phyloP scores from a whole-genome alignment of 2,329 filamentous ascomycete species.

The Sporothrix brunneoviolacea region DNA sequence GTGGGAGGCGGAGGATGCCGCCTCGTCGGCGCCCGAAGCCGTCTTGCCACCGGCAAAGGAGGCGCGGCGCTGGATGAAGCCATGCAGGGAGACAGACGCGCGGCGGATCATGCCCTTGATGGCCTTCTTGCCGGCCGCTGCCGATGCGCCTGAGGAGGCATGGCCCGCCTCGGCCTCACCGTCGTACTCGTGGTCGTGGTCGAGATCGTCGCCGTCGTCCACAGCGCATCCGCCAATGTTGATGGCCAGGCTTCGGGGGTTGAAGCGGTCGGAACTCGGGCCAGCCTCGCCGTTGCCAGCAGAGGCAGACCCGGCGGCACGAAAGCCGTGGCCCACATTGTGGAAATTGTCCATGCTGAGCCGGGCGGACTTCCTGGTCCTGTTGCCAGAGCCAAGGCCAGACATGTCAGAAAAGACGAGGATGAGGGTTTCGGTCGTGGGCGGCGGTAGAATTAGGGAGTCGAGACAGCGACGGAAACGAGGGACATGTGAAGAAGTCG shows the following conservation, averaged over 20 bases:
- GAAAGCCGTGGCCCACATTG: background rate
- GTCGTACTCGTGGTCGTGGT: conserved; percentile 22
- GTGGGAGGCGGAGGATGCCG: conserved; percentile 10
- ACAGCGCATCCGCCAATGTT: conserved; percentile 12
- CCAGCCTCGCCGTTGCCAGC: conserved; percentile 5
- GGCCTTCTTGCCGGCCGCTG: conserved; percentile 20
- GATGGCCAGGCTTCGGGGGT: background rate
- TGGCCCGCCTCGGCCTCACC: conserved; percentile 7
- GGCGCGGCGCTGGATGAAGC: conserved; percentile 43
- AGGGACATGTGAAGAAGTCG: background rate
- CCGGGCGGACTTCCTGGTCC: conserved; percentile 1
- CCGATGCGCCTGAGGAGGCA: background rate
- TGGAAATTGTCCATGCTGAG: conserved; percentile 9
- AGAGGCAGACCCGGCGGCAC: background rate
- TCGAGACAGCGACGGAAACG: no score
- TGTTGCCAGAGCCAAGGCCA: conserved; percentile 2
- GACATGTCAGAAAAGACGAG: background rate
- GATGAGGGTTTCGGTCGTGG: background rate
- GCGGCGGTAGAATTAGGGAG: background rate
- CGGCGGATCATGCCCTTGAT: conserved; percentile 48
- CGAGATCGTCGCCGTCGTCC: conserved; percentile 29
- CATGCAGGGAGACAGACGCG: conserved; percentile 47
- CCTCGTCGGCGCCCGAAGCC: conserved; percentile 16
- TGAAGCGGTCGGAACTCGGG: background rate
- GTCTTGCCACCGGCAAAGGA: conserved; percentile 29